Base-by-base conservation (phyloP, 139 green algal genomes). In the Closterium sp. region DNA sequence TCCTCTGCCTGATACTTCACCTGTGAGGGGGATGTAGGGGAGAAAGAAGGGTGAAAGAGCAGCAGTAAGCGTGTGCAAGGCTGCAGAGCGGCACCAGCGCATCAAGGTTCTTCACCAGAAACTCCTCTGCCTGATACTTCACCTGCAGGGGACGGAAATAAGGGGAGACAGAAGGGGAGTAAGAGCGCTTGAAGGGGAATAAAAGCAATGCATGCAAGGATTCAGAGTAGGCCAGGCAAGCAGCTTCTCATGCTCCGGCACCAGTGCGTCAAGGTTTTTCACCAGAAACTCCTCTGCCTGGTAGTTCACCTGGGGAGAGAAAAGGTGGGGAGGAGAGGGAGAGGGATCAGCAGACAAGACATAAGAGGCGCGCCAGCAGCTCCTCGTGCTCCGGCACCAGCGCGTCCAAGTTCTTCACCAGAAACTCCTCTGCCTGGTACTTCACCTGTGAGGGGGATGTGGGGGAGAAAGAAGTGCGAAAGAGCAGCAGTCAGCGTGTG, bases 301-400 rank as follows among this genome's bases (percentile, higher is more conserved):
- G 86, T 96, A 96, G 70, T 85, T 95, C 89, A 96, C 94, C 91
- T 92, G 92, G n/a, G n/a, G n/a, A n/a, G 9, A 28, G 32, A 9
- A 5, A 4, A 17, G 24, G 42, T 13, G 97, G 42, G 42, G 42
- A n/a, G n/a, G n/a, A n/a, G n/a, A n/a, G n/a, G n/a, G n/a, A n/a
- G n/a, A n/a, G n/a, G n/a, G n/a, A n/a, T n/a, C n/a, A n/a, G n/a
- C n/a, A n/a, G n/a, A n/a, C n/a, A n/a, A n/a, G n/a, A n/a, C n/a
- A n/a, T n/a, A n/a, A n/a, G n/a, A n/a, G n/a, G n/a, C n/a, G n/a
- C n/a, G n/a, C n/a, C 90, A 99, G 95, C 90, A 99, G 95, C 70
- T 92, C 93, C 96, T 98, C 96, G 96, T 99, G 98, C 96, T 99
- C 98, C 9, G 96, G 95, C 34, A 99, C 97, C 79, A 99, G 96